Percentiles rank a stretch among this genome's conserved stretches.
Conservation (phyloP, 2,329 filamentous ascomycete genomes). For the Beauveria caledonica region DNA sequence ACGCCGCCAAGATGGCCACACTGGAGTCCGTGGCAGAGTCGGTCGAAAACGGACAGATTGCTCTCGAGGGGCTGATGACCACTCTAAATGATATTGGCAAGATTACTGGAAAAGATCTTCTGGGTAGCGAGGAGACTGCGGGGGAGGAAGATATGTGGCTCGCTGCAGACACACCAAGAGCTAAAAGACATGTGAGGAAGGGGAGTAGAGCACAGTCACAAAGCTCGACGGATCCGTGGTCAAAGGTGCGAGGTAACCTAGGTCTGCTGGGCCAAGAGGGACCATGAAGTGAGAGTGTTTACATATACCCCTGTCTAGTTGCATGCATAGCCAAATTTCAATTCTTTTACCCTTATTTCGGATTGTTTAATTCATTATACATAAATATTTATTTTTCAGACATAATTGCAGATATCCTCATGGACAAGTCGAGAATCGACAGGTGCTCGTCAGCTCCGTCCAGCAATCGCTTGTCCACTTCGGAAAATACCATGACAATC, state of each 20-base stretch:
- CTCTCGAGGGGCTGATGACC: slow-evolving; percentile 44
- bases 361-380: neutral
- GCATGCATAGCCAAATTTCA: slow-evolving; percentile 1
- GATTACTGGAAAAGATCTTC: slow-evolving; percentile 33
- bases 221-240: slow-evolving; percentile 38
- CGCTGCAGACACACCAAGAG: slow-evolving; percentile 18
- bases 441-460: slow-evolving; percentile 95
- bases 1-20: slow-evolving; percentile 50
- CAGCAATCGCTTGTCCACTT: slow-evolving; percentile 86
- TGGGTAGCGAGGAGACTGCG: slow-evolving; percentile 17
- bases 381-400: slow-evolving; percentile 29
- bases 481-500: slow-evolving; percentile 83
- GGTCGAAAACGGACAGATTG: slow-evolving; percentile 49
- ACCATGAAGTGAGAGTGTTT: slow-evolving; percentile 11
- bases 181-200: slow-evolving; percentile 19
- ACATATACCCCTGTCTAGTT: slow-evolving; percentile 9
- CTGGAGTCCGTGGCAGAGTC: slow-evolving; percentile 51
- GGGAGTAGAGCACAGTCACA: slow-evolving; percentile 16
- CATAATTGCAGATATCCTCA: slow-evolving; percentile 72
- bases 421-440: slow-evolving; percentile 73
- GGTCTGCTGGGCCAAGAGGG: slow-evolving; percentile 38
- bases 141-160: slow-evolving; percentile 27
- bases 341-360: neutral
- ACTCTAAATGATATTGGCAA: slow-evolving; percentile 40
- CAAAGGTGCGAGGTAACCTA: slow-evolving; percentile 43